A percentile compares a stretch with the other conserved stretches of the same genome.
phyloP scores from a whole-genome alignment of 2,329 filamentous ascomycete species.

The Drechmeria coniospora region DNA sequence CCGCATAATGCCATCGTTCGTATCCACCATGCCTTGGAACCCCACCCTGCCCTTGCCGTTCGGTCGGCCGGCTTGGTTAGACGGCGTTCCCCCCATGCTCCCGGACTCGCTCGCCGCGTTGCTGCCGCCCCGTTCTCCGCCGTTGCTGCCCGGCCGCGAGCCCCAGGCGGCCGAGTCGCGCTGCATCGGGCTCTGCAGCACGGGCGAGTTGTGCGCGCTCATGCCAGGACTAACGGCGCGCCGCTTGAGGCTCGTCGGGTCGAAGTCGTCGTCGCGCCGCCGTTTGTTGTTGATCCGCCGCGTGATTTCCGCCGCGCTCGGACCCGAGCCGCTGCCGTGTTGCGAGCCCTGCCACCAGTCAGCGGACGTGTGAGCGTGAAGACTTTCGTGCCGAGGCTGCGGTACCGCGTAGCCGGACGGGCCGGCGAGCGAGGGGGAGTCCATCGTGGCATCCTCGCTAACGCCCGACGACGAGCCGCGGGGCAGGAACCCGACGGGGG shows the following conservation, averaged over 20 bases:
- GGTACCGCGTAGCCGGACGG: conserved; percentile 17
- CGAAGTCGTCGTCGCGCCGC: conserved; percentile 81
- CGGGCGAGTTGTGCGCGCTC: conserved; percentile 78
- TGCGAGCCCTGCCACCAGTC: conserved; percentile 8
- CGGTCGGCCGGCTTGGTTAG: conserved; percentile 24
- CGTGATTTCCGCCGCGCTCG: conserved; percentile 58
- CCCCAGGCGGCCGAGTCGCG: conserved; percentile 57
- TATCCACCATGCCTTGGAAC: conserved; percentile 86
- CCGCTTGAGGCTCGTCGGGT: conserved; percentile 76
- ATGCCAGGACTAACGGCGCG: conserved; percentile 83
- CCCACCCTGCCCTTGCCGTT: conserved; percentile 51
- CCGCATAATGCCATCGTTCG: conserved; percentile 89
- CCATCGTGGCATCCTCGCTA: conserved; percentile 59
- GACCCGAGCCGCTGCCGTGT: conserved; percentile 26
- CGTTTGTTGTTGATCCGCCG: conserved; percentile 68
- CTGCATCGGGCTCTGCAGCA: conserved; percentile 72
- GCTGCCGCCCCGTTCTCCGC: conserved; percentile 34
- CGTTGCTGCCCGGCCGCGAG: conserved; percentile 50
- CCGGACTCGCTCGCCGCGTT: conserved; percentile 36
- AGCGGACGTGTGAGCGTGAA: neutral
- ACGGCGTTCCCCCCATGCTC: conserved; percentile 19
- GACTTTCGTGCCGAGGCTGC: conserved; percentile 10
- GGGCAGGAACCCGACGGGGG: conserved; percentile 46
- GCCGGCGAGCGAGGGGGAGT: conserved; percentile 40
- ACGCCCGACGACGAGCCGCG: conserved; percentile 43